phyloP scores from a whole-genome alignment of 2,329 filamentous ascomycete species.

The Claviceps arundinis region DNA sequence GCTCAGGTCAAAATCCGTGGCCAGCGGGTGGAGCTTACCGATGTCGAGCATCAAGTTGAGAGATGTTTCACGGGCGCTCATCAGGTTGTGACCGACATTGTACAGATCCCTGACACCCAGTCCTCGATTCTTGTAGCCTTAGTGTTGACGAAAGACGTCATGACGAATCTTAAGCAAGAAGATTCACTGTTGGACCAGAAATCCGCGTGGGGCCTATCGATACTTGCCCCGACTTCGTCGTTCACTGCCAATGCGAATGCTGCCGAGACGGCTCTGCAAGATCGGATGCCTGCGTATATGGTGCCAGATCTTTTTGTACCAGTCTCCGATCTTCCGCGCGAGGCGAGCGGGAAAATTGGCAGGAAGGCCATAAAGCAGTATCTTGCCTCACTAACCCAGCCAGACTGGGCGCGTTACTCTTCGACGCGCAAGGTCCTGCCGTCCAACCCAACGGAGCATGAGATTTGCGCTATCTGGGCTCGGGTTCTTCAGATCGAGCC shows the following conservation, averaged over 20 bases:
- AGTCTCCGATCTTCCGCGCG: background rate
- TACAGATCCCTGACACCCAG: background rate
- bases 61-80: background rate
- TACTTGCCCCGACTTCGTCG: background rate
- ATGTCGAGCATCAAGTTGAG: background rate
- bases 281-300: background rate
- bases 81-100: background rate
- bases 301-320: background rate
- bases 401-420: background rate
- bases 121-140: background rate
- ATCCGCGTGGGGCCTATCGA: background rate
- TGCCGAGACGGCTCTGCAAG: background rate
- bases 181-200: too few relatives aligned
- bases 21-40: background rate
- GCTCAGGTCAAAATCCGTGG: background rate
- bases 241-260: background rate
- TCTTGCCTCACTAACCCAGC: background rate
- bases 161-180: too few relatives aligned
- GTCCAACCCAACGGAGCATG: background rate
- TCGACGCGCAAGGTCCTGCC: background rate
- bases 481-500: background rate
- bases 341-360: background rate
- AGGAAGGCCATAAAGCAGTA: background rate
- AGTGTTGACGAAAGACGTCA: background rate
- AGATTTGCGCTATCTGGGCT: background rate